Base-by-base conservation (phyloP, 257 asterid species). In the Jacaranda mimosifolia region DNA sequence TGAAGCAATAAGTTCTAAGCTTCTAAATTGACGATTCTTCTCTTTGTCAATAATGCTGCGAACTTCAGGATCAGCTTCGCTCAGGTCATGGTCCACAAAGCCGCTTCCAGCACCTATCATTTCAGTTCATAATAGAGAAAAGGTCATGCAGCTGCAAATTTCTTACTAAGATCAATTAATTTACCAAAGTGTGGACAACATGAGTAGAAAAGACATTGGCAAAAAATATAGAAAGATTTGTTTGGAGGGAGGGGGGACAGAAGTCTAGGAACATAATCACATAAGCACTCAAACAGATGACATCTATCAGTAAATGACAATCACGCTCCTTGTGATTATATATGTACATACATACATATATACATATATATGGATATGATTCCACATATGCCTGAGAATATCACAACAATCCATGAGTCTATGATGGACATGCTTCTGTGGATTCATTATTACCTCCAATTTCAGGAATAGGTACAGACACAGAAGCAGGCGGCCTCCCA, bases 1-100 rank as follows among this genome's bases (percentile, higher is more conserved):
- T 0, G 98, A 95, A 67, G 99, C 99, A 80, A 95, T 95, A 79
- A 95, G 94, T 57, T 90, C 97, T 77, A 95, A 85, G 85, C 98
- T 93, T 87, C 90, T 90, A 78, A 90, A 93, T 73, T 95, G 99
- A 9, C 97, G 94, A 59, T 88, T 83, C 94, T 91, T 93, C 88
- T 95, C 99, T 66, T 84, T 91, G 79, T 82, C 90, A 70, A 95
- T 89, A 57, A 92, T 95, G 73, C 81, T 17, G 70, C 80, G 83
- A 46, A 95, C 93, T 70, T 93, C 98, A 18, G 97, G 92, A 81
- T 95, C 99, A 74, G 85, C 91, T 72, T 89, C 93, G 9, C 80
- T 74, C 91, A 95, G 79, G 73, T 78, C 84, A 77, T 79, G 72
- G 85, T 93, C 98, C 42, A 59, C 85, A 80, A 90, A 91, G 87